Percentiles rank a stretch among this genome's conserved stretches.
These are phyloP conservation scores for Lipomyces yamanashiensis DNA, from an alignment of 805 yeast species.

Conservation along the genomic window DNA sequence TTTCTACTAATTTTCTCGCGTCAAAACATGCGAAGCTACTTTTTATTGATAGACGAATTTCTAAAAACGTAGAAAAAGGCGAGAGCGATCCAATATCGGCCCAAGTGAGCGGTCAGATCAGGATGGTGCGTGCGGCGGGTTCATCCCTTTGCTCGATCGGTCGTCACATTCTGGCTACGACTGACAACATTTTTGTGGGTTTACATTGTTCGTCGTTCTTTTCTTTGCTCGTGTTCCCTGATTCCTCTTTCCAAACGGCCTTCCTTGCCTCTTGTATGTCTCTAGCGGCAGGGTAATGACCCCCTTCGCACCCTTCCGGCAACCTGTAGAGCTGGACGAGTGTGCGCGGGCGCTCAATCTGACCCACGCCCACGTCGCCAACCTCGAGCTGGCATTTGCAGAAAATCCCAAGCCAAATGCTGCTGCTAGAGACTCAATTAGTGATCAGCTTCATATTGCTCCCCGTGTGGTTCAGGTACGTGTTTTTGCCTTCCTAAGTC, in stretches of 20 bases:
- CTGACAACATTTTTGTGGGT: background rate
- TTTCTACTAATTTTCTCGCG: too few relatives aligned
- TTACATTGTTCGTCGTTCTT: background rate
- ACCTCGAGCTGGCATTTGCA: conserved; percentile 32
- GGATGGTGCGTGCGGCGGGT: conserved; percentile 18
- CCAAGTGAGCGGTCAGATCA: conserved; percentile 7
- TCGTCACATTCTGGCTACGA: conserved; percentile 1
- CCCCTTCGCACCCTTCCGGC: conserved; percentile 11
- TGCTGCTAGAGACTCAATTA: conserved; percentile 22
- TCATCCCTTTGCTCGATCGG: conserved; percentile 27
- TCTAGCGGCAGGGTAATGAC: conserved; percentile 15
- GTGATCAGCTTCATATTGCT: conserved; percentile 24
- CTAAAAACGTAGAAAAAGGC: background rate
- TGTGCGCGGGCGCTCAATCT: conserved; percentile 19
- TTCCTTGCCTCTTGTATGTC: background rate
- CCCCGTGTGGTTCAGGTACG: conserved; percentile 31
- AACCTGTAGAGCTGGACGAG: conserved; percentile 15
- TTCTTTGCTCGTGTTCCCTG: background rate
- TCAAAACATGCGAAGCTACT: too few relatives aligned
- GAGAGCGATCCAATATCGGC: background rate
- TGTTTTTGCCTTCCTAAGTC: background rate
- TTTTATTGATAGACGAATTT: background rate
- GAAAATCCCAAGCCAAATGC: conserved; percentile 31
- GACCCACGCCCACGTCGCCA: conserved; percentile 23
- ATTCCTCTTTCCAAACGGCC: background rate